Conservation (phyloP, 768 basidiomycete genomes). For the Coprinellus aureogranulatus region DNA sequence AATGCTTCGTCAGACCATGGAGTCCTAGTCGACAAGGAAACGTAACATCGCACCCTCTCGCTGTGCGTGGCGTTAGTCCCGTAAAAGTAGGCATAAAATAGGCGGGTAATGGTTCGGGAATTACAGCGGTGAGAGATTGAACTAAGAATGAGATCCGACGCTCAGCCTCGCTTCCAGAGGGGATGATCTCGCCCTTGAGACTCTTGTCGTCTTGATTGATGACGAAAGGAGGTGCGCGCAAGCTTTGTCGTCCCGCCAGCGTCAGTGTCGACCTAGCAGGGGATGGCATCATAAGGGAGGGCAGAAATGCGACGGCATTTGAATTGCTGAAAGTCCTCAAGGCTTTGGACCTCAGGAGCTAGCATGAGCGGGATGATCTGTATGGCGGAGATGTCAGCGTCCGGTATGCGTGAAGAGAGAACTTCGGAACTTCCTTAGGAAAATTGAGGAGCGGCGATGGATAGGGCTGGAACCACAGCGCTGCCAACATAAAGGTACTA, state of each 20-base stretch:
- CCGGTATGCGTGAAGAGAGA: no score
- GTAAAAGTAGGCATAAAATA: slow-evolving; percentile 99
- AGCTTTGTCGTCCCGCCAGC: slow-evolving; percentile 82
- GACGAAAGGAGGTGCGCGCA: slow-evolving; percentile 97
- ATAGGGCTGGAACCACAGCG: no score
- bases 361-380: no score
- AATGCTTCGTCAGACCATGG: slow-evolving; percentile 6
- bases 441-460: no score
- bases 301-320: no score
- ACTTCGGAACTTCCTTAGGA: no score
- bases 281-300: no score
- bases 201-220: slow-evolving; percentile 91
- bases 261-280: slow-evolving; percentile 79
- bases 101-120: slow-evolving; percentile 90
- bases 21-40: neutral
- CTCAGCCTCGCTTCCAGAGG: slow-evolving; percentile 90
- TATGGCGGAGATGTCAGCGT: no score
- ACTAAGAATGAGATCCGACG: slow-evolving; percentile 99
- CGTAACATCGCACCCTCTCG: slow-evolving; percentile 68
- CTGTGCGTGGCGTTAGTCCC: slow-evolving; percentile 95
- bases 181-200: slow-evolving; percentile 85
- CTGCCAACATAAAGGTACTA: no score
- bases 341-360: no score
- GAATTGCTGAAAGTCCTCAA: no score
- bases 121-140: slow-evolving; percentile 91